Evolutionary conservation across 208 protist genomes (phyloP), one percentile per base, ranked within the genome.

Genomic region (Leishmania guyanensis): DNA sequence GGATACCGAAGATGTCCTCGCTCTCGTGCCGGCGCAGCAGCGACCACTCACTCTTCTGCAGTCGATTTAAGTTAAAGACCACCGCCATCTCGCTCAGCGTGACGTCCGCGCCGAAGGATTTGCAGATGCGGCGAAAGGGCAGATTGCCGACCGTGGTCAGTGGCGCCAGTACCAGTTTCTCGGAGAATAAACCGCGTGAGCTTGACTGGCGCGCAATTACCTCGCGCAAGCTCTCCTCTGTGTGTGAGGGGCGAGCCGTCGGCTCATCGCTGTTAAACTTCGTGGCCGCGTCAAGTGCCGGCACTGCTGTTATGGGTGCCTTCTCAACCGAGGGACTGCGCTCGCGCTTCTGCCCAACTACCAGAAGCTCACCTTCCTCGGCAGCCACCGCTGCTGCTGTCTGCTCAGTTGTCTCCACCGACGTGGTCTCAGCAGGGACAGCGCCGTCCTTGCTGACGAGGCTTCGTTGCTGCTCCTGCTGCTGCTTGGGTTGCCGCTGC

Each of bases 71-170:
- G 79, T 98, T 97, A 74, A 82, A 84, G 26, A 94, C 90, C 33
- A 99, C 71, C 5, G 98, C 97, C 98, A 99, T 99, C 86, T 99
- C 98, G 60, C 95, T 90, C 84, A 98, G 90, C 29, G 97, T 99
- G 73, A 99, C 93, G 85, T 99, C 98, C 0, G 87, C 95, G 10
- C 96, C 97, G 72, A 97, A 93, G 14, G 82, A 81, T 80, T 98
- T 98, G 88, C 97, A 98, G 62, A 99, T 79, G 56, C 96, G 92
- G 48, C 99, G 94, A 81, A 99, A 99, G 20, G 99, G 99, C 68
- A 99, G 87, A 84, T 99, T 99, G 70, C 99, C 99, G 33, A 99
- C 97, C 10, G 99, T 99, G 10, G 99, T 99, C 46, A 99, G 94
- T 14, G 99, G 99, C 29, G 99, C 98, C 9, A 99, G 93, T 74